These are phyloP conservation scores for Penicillium bialowiezense DNA, from an alignment of 495 filamentous ascomycete species.

Conservation along the genomic window DNA sequence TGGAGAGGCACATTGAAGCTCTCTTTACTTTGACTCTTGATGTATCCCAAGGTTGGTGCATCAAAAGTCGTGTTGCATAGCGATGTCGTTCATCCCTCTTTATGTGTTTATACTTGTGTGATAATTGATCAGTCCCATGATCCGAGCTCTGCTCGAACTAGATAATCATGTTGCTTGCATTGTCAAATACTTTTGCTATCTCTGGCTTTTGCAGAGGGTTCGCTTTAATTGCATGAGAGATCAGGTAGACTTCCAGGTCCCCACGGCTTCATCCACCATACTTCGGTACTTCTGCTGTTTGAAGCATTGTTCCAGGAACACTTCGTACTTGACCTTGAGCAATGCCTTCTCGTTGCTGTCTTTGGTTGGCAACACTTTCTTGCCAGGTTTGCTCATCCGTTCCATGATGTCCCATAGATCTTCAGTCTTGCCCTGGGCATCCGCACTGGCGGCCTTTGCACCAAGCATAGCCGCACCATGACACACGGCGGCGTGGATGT, in stretches of 20 bases:
- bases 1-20: conserved; percentile 29
- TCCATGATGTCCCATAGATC: conserved; percentile 95
- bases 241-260: conserved; percentile 31
- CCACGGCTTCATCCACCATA: conserved; percentile 61
- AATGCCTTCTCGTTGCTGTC: conserved; percentile 73
- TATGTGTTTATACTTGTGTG: conserved; percentile 2
- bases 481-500: conserved; percentile 93
- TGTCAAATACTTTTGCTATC: neutral
- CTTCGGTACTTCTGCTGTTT: conserved; percentile 58
- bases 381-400: conserved; percentile 92
- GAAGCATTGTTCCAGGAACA: conserved; percentile 63
- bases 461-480: conserved; percentile 97
- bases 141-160: neutral
- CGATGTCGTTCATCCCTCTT: neutral
- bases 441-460: conserved; percentile 84
- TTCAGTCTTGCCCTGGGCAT: conserved; percentile 74
- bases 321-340: conserved; percentile 78
- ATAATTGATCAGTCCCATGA: neutral
- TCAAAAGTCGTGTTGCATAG: conserved; percentile 8
- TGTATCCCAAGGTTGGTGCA: neutral
- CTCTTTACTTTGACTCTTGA: neutral
- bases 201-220: neutral
- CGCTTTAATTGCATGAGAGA: neutral
- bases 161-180: neutral
- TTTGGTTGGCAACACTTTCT: conserved; percentile 66